These are phyloP conservation scores for Drosera capensis DNA, from an alignment of 148 eudicot genomes.

Conservation along the genomic window DNA sequence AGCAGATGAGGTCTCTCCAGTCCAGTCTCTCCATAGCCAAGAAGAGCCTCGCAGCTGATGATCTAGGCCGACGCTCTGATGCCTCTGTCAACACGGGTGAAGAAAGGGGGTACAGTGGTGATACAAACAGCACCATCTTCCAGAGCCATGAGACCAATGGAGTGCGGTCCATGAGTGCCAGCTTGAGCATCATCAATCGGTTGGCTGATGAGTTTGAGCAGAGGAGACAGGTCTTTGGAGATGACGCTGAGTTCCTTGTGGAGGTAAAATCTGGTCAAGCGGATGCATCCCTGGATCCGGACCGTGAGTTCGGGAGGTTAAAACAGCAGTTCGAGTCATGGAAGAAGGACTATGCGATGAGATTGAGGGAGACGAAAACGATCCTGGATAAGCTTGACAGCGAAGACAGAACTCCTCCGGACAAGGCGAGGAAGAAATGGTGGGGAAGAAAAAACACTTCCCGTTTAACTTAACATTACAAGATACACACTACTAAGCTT, in stretches of 20 bases:
- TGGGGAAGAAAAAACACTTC: constrained; percentile 68
- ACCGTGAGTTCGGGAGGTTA: constrained; percentile 63
- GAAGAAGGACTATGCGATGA: constrained; percentile 81
- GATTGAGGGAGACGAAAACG: constrained; percentile 80
- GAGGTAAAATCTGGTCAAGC: constrained; percentile 86
- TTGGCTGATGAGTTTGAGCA: constrained; percentile 90
- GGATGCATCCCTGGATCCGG: constrained; percentile 69
- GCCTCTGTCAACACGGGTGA: constrained; percentile 45
- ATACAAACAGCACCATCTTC: constrained; percentile 16
- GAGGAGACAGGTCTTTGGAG: constrained; percentile 83
- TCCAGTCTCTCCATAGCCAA: constrained; percentile 89
- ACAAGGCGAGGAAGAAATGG: constrained; percentile 70
- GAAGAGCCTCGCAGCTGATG: constrained; percentile 63
- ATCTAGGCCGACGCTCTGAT: constrained; percentile 58
- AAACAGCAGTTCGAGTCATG: constrained; percentile 83
- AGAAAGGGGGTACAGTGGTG: constrained; percentile 36
- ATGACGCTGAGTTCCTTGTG: constrained; percentile 88
- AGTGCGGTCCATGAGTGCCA: constrained; percentile 43
- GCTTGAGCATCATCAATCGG: constrained; percentile 65
- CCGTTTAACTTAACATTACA: constrained; percentile 16
- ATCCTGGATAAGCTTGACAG: constrained; percentile 60
- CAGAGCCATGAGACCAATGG: constrained; percentile 36
- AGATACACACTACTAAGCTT: too few relatives aligned
- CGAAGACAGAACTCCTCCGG: constrained; percentile 40
- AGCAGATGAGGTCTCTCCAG: constrained; percentile 91